Conservation (phyloP, 2,329 filamentous ascomycete species). For the Trichophyton schoenleinii region DNA sequence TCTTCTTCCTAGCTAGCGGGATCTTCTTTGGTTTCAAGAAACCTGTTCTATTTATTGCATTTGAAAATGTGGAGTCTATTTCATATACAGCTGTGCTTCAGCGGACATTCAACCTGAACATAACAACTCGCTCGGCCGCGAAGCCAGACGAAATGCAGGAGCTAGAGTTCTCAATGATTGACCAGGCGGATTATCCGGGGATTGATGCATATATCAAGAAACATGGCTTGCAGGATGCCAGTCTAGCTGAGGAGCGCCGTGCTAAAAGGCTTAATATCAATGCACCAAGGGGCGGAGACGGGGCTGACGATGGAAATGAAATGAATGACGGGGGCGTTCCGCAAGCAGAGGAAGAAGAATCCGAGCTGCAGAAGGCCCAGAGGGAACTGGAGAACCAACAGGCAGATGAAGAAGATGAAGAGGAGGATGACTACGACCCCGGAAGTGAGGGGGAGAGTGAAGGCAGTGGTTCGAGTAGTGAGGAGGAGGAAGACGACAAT, state of each 20-base stretch:
- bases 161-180: constrained; percentile 53
- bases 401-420: constrained; percentile 33
- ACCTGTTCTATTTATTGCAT: constrained; percentile 50
- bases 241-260: constrained; percentile 46
- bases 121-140: constrained; percentile 31
- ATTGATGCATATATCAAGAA: constrained; percentile 52
- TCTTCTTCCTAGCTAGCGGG: constrained; percentile 50
- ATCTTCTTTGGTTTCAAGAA: constrained; percentile 56
- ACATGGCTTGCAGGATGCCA: constrained; percentile 50
- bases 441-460: constrained; percentile 38
- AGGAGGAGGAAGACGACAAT: constrained; percentile 27
- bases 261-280: constrained; percentile 48
- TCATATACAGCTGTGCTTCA: constrained; percentile 53
- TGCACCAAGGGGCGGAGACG: constrained; percentile 23
- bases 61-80: constrained; percentile 46
- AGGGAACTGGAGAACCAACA: constrained; percentile 34
- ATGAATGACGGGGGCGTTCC: constrained; percentile 6
- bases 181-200: constrained; percentile 49
- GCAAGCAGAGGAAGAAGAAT: constrained; percentile 38
- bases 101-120: constrained; percentile 53
- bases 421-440: constrained; percentile 41
- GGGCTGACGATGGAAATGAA: not conserved
- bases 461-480: constrained; percentile 34
- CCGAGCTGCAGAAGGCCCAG: constrained; percentile 46
- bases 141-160: constrained; percentile 38